These are phyloP conservation scores for Chalaropsis thielavioides DNA, from an alignment of 2,329 filamentous ascomycete species.

Conservation along the genomic window DNA sequence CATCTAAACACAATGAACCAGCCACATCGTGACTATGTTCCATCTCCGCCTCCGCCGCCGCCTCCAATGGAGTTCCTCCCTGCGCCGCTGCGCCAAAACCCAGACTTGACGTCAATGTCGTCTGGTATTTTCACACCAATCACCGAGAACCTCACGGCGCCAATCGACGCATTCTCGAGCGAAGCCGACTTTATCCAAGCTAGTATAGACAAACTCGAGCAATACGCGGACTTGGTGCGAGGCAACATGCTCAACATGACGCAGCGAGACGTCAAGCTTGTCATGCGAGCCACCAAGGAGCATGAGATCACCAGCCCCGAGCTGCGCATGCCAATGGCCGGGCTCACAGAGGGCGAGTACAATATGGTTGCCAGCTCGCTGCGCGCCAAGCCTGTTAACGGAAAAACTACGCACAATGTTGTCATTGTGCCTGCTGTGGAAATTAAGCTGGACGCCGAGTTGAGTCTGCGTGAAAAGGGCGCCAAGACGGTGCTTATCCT, in stretches of 20 bases:
- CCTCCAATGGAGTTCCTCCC: neutral
- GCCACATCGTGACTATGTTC: neutral
- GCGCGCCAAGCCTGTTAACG: neutral
- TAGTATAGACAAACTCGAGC: conserved; percentile 11
- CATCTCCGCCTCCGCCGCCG: neutral
- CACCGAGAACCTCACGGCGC: conserved; percentile 19
- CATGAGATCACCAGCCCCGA: conserved; percentile 4
- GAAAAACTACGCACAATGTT: conserved; percentile 11
- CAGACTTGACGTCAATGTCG: conserved; percentile 20
- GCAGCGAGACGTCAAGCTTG: conserved; percentile 6
- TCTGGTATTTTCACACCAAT: conserved; percentile 27
- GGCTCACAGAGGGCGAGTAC: conserved; percentile 10
- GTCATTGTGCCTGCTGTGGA: conserved; percentile 4
- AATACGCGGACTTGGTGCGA: conserved; percentile 14
- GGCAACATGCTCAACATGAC: conserved; percentile 16
- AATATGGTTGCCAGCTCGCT: neutral
- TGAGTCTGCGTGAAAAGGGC: conserved; percentile 9
- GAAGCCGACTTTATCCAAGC: conserved; percentile 7
- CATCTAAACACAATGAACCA: neutral
- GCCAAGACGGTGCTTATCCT: conserved; percentile 8
- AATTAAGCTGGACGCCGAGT: neutral
- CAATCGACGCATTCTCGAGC: conserved; percentile 18
- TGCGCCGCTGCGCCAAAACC: conserved; percentile 16
- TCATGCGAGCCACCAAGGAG: conserved; percentile 9
- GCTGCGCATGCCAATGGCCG: neutral